Evolutionary conservation across 495 filamentous ascomycete genomes (phyloP), one percentile per base, ranked within the genome.

Genomic region (Aspergillus baeticus): DNA sequence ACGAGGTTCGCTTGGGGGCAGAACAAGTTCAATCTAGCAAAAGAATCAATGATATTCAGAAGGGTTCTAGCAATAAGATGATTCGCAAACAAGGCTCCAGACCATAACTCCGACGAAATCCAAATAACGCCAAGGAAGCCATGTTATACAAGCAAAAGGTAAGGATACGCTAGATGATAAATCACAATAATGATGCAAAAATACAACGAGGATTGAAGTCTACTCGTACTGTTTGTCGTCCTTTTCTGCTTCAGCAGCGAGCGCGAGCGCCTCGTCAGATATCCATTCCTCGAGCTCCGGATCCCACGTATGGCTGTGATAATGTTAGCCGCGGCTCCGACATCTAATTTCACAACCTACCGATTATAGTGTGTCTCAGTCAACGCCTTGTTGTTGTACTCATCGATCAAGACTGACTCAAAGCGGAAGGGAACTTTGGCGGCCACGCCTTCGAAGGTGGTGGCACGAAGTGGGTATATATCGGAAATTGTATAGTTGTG

Each of bases 351-450:
- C 17, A n/a, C 48, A 50, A 72, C 80, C 68, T 68, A 86, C 84
- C 78, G 75, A 51, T 84, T 63, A 55, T 75, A 84, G 7, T 77
- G 68, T 0, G 74, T 84, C 5, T 62, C 42, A 1, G 71, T 72
- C 60, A 88, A 63, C 1, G 86, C 79, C 59, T 71, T 71, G 39
- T 73, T 59, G 0, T 74, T 61, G 60, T 88, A 89, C 66, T 89
- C 86, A 23, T 82, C 75, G 10, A 66, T 68, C 38, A 89, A 65
- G n/a, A 87, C 72, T 41, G 78, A 71, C 55, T 80, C 75, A 57
- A 85, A 89, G 11, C 76, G 69, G 58, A 82, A 86, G 11, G 86
- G 86, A 11, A 89, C 80, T 63, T 81, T 81, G 44, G 80, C 82
- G 11, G 71, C 62, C 0, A 82, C 77, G 6, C 83, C 84, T 61